A percentile compares a stretch with the other conserved stretches of the same genome.
phyloP scores from a whole-genome alignment of 306 rosid genomes.

The Luffa aegyptiaca region DNA sequence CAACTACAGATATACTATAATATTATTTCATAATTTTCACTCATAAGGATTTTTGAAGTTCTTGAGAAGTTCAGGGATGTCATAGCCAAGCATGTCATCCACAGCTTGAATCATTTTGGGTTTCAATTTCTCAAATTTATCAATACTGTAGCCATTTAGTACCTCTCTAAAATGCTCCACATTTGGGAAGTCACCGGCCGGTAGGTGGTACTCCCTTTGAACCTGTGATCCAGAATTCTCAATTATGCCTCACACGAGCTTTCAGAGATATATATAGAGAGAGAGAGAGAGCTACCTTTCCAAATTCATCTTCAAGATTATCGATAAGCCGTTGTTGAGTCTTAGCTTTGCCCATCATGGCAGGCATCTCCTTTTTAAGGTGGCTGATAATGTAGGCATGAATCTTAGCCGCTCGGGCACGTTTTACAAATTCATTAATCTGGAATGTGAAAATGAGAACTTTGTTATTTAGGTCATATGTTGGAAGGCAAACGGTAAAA shows the following conservation, averaged over 20 bases:
- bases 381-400: conserved; percentile 47
- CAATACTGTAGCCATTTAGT: conserved; percentile 26
- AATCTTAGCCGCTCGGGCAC: conserved; percentile 38
- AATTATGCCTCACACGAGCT: not conserved
- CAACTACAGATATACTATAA: not conserved
- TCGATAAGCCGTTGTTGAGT: conserved; percentile 37
- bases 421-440: conserved; percentile 46
- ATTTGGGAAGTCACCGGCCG: conserved; percentile 34
- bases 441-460: conserved; percentile 2
- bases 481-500: not conserved
- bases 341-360: conserved; percentile 41
- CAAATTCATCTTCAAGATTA: conserved; percentile 42
- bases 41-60: conserved; percentile 39
- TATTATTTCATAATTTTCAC: not conserved
- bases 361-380: conserved; percentile 44
- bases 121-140: conserved; percentile 39
- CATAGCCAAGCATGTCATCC: conserved; percentile 42
- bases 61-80: conserved; percentile 38
- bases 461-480: not conserved
- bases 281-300: conserved; percentile 17
- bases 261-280: no score
- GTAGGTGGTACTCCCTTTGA: conserved; percentile 36
- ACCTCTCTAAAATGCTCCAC: conserved; percentile 37
- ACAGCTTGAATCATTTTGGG: conserved; percentile 44
- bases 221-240: conserved; percentile 16